Percentiles rank a stretch among this genome's conserved stretches.
These are phyloP conservation scores for Plasmodium knowlesi DNA, from an alignment of 169 alveolate species.

Conservation along the genomic window DNA sequence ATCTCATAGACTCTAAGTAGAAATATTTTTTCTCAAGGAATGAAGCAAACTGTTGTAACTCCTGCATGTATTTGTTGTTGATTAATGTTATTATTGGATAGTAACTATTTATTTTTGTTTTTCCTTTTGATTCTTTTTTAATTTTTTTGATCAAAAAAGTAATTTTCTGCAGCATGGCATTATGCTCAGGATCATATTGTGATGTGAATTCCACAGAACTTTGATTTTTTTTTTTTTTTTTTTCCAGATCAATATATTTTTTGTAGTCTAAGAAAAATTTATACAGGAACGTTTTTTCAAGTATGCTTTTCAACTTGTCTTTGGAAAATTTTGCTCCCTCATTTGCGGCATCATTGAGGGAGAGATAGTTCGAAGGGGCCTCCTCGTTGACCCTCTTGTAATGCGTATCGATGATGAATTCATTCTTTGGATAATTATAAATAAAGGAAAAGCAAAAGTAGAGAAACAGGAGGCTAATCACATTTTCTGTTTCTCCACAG, in stretches of 20 bases:
- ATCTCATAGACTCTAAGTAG: constrained; percentile 30
- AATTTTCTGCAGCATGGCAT: constrained; percentile 18
- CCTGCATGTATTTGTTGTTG: constrained; percentile 9
- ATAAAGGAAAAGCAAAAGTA: constrained; percentile 59
- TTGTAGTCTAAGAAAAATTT: constrained; percentile 63
- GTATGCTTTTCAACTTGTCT: constrained; percentile 18
- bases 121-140: not conserved
- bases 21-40: constrained; percentile 13
- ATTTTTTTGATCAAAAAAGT: constrained; percentile 34
- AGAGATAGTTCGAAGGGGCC: not conserved
- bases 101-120: not conserved
- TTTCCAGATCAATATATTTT: constrained; percentile 6
- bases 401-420: constrained; percentile 59
- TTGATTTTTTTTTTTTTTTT: not conserved
- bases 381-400: not conserved
- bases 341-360: constrained; percentile 12
- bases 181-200: constrained; percentile 3
- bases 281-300: constrained; percentile 33
- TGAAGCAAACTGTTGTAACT: not conserved
- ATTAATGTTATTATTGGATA: not conserved
- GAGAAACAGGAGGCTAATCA: constrained; percentile 19
- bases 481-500: constrained; percentile 25
- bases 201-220: not conserved
- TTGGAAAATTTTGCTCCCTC: not conserved
- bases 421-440: constrained; percentile 44